Base-by-base conservation (phyloP, 177 flowering plant genomes). In the Vitis hybrid region DNA sequence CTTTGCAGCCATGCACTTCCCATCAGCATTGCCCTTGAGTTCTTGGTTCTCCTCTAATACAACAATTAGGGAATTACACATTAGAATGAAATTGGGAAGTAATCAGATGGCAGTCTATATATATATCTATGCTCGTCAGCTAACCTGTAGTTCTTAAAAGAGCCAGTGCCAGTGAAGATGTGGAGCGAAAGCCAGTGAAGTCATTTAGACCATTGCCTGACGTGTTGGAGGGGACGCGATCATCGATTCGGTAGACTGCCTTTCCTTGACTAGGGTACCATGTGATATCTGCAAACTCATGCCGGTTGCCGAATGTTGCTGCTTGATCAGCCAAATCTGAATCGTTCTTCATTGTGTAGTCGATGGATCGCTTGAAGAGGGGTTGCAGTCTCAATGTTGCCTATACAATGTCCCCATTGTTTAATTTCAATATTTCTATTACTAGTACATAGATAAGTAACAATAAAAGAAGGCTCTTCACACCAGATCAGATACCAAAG, bases 1-100 rank as follows among this genome's bases (percentile, higher is more conserved):
- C 67, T 74, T 84, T 10, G 82, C 84, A 19, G 17, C 19, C 0
- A 6, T 19, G 74, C 98, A 92, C 75, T 91, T 92, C 15, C 87
- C 90, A 4, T 78, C 68, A 11, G 84, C 82, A 56, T 87, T 74
- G 3, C 60, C 48, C 12, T 13, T 72, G 1, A 80, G 60, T 75
- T 91, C 92, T 62, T 83, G 80, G 14, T 2, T 64, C 62, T 91
- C 96, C 88, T 91, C 91, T 89, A 21, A 51, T 64, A 59, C 34
- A 68, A 62, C 54, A 55, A 58, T 3, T 15, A 21, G 6, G 26
- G 50, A 64, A 14, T 19, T 13, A 50, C 2, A 54, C 34, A 39
- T n/a, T 54, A 54, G 56, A n/a, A n/a, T n/a, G 5, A 54, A 13
- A 54, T 54, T 9, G 45, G 45, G 7, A 34, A 34, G 45, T 34